A percentile compares a stretch with the other conserved stretches of the same genome.
phyloP scores from a whole-genome alignment of 371 early-diverging fungal species.

The Homolaphlyctis polyrhiza region DNA sequence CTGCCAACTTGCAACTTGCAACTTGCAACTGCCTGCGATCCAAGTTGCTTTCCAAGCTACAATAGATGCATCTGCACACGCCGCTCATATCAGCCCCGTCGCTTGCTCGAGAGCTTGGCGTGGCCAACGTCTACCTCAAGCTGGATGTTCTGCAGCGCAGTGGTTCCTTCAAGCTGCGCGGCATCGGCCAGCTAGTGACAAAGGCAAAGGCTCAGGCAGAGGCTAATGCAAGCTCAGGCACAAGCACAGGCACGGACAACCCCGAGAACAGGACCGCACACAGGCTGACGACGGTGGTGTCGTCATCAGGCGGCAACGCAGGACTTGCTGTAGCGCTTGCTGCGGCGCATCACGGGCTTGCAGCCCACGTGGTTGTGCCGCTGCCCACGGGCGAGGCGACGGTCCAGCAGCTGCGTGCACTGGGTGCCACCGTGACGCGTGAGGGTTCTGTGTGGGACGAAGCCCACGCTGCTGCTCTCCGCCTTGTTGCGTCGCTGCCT shows the following conservation, averaged over 20 bases:
- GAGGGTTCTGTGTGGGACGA: constrained; percentile 27
- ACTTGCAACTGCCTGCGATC: no score
- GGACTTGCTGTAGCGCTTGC: constrained; percentile 26
- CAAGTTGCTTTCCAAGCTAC: no score
- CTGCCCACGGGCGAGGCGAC: constrained; percentile 13
- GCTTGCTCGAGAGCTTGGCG: constrained; percentile 8
- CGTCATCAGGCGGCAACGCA: constrained; percentile 35
- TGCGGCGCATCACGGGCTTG: constrained; percentile 1
- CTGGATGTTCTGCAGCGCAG: constrained; percentile 27
- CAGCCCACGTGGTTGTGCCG: constrained; percentile 24
- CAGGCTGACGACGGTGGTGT: constrained; percentile 11
- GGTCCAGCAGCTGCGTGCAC: constrained; percentile 5
- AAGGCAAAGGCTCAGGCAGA: neutral
- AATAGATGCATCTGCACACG: constrained; percentile 8
- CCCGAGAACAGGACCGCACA: neutral
- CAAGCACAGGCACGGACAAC: no score
- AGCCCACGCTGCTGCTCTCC: constrained; percentile 20
- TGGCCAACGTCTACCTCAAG: constrained; percentile 13
- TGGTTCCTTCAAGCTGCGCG: constrained; percentile 26
- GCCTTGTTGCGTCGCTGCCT: constrained; percentile 4
- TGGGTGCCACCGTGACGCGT: constrained; percentile 20
- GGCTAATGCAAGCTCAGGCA: no score
- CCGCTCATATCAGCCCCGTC: constrained; percentile 9
- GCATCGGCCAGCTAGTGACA: constrained; percentile 13
- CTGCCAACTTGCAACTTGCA: no score